Evolutionary conservation across 352 stramenopile species (phyloP).

Genomic region (Plasmopara halstedii): DNA sequence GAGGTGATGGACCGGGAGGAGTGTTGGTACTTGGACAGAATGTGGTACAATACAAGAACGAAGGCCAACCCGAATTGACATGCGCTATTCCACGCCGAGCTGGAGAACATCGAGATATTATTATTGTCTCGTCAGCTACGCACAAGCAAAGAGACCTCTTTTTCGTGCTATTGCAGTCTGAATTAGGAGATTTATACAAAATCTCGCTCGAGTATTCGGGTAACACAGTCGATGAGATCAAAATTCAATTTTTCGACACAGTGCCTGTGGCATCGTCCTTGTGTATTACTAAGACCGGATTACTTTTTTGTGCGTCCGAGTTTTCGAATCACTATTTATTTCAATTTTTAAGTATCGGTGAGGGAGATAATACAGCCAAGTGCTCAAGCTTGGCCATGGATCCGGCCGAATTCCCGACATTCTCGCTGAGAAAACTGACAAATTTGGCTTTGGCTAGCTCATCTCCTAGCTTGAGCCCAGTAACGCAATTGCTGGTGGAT

Average conservation of each 20-base stretch:
- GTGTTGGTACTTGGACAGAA: constrained; percentile 97
- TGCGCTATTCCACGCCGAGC: constrained; percentile 72
- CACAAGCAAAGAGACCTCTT: constrained; percentile 95
- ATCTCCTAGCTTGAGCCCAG: constrained; percentile 86
- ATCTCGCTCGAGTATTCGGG: constrained; percentile 89
- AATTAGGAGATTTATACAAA: constrained; percentile 99
- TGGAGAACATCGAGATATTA: constrained; percentile 72
- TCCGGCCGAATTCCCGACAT: constrained; percentile 47
- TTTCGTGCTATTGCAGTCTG: constrained; percentile 97
- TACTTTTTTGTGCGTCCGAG: constrained; percentile 96
- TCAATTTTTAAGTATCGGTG: constrained; percentile 95
- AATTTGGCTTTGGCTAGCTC: constrained; percentile 81
- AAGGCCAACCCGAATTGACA: constrained; percentile 77
- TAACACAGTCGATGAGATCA: constrained; percentile 77
- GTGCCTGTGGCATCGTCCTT: constrained; percentile 90
- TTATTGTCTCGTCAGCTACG: constrained; percentile 91
- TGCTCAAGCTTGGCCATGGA: constrained; percentile 72
- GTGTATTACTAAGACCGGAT: constrained; percentile 96
- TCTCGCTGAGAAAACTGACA: constrained; percentile 79
- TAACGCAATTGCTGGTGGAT: constrained; percentile 93
- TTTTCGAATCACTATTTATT: constrained; percentile 98
- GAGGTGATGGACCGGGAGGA: constrained; percentile 82
- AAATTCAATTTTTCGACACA: constrained; percentile 95
- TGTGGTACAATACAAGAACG: constrained; percentile 96
- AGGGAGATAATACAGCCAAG: constrained; percentile 81